Evolutionary conservation across 1,139 yeast species (phyloP).

Genomic region (Nakaseomyces bracarensis): DNA sequence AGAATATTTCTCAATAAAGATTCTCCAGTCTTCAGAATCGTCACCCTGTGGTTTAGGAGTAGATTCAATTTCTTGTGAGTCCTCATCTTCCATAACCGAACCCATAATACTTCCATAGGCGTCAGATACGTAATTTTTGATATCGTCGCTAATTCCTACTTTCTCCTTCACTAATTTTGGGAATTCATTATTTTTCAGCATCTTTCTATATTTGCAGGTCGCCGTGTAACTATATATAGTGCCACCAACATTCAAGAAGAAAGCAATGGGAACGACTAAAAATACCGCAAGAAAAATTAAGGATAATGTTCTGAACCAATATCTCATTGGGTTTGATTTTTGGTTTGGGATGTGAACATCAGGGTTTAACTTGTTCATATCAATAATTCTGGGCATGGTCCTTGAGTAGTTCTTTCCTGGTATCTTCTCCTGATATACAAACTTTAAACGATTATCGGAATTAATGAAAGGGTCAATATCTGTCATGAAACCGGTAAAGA

Average conservation of each 20-base stretch:
- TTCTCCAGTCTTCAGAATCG: constrained; percentile 18
- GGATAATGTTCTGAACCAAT: constrained; percentile 11
- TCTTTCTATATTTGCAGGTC: constrained; percentile 22
- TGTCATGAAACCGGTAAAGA: constrained; percentile 44
- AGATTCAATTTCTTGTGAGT: constrained; percentile 11
- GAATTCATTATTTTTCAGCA: constrained; percentile 20
- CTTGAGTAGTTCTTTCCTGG: constrained; percentile 21
- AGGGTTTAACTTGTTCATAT: constrained; percentile 37
- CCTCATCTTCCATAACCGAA: constrained; percentile 11
- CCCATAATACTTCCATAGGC: constrained; percentile 19
- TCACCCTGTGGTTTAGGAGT: constrained; percentile 15
- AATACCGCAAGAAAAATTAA: constrained; percentile 14
- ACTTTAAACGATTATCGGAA: constrained; percentile 30
- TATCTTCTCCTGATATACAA: constrained; percentile 26
- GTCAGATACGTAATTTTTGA: constrained; percentile 21
- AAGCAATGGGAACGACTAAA: constrained; percentile 23
- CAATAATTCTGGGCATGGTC: constrained; percentile 45
- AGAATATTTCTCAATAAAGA: constrained; percentile 24
- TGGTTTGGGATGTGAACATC: constrained; percentile 9
- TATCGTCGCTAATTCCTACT: constrained; percentile 18
- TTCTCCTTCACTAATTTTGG: constrained; percentile 17
- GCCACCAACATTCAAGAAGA: constrained; percentile 24
- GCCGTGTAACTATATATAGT: constrained; percentile 28
- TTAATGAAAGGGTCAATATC: constrained; percentile 41
- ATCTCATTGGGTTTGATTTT: constrained; percentile 4